Base-by-base conservation (phyloP, 257 asterid genomes). In the Craterostigma plantagineum region DNA sequence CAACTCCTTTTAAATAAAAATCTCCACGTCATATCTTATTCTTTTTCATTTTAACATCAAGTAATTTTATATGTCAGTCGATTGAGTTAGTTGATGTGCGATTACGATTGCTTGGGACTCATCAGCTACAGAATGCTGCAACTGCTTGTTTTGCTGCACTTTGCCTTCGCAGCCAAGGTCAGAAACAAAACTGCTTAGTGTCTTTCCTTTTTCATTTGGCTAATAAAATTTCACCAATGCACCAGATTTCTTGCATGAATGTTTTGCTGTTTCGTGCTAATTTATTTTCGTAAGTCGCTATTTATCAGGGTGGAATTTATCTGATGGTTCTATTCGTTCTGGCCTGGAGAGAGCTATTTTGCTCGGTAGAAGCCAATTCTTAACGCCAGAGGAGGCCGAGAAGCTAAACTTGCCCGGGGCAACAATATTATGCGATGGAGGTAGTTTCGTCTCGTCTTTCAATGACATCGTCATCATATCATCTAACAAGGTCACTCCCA, bases 41-140 rank as follows among this genome's bases (percentile, higher is more conserved):
- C 16, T 4, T 14, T n/a, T 37, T 49, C 16, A 30, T 38, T 50
- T 51, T 59, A 43, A 33, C 51, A 37, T 47, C 38, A 17, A 30
- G 6, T 23, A 2, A 38, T 36, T 9, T 37, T 12, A 35, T 50
- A 35, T 42, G 1, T 52, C 65, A 87, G 98, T 68, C 50, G 52
- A 62, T 76, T 46, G 83, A 74, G 64, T 46, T 87, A 64, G 53
- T 60, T 46, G 70, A 77, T 66, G 75, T 82, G 57, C 76, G 68
- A 62, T 17, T 87, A 42, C 67, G 59, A 46, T 62, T 87, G 75
- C 77, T 87, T 55, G 95, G 98, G 42, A 53, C 65, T 43, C 95
- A 87, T 76, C 98, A 87, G 66, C 90, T 87, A 55, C 82, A 61
- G 60, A 87, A 87, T 50, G 98, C 98, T 58, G 73, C 66, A 34